phyloP scores from a whole-genome alignment of 108 stramenopile species.

The Conticribra weissflogii region DNA sequence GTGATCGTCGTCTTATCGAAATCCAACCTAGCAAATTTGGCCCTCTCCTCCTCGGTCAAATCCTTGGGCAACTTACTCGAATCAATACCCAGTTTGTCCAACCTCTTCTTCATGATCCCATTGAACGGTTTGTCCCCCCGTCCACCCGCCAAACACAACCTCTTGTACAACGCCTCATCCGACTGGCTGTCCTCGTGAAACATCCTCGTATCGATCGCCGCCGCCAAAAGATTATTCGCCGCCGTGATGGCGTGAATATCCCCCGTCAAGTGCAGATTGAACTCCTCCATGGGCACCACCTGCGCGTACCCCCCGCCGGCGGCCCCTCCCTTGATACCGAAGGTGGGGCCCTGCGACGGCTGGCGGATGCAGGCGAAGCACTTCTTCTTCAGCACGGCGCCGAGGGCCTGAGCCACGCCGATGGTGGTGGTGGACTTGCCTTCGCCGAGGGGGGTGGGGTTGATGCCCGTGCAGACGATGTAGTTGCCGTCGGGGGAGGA shows the following conservation, averaged over 20 bases:
- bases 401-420: constrained; percentile 88
- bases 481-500: constrained; percentile 87
- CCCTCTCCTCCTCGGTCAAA: constrained; percentile 83
- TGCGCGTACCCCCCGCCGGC: constrained; percentile 96
- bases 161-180: constrained; percentile 90
- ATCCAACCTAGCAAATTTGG: constrained; percentile 90
- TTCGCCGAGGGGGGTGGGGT: constrained; percentile 99
- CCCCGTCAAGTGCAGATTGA: constrained; percentile 98
- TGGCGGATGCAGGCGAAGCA: constrained; percentile 90
- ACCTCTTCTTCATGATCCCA: constrained; percentile 75
- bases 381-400: constrained; percentile 85
- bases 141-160: constrained; percentile 58
- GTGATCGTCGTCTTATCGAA: constrained; percentile 94
- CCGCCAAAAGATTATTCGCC: constrained; percentile 95
- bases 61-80: constrained; percentile 74
- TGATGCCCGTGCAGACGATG: constrained; percentile 98
- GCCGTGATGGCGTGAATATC: constrained; percentile 91
- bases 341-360: constrained; percentile 96
- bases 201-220: constrained; percentile 97
- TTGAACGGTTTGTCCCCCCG: constrained; percentile 71
- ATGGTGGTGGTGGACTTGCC: constrained; percentile 97
- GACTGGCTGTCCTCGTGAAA: constrained; percentile 94
- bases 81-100: constrained; percentile 92
- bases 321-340: constrained; percentile 99
- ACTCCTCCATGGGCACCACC: constrained; percentile 97